phyloP scores from a whole-genome alignment of 2,329 filamentous ascomycete species.

The Boeremia exigua region DNA sequence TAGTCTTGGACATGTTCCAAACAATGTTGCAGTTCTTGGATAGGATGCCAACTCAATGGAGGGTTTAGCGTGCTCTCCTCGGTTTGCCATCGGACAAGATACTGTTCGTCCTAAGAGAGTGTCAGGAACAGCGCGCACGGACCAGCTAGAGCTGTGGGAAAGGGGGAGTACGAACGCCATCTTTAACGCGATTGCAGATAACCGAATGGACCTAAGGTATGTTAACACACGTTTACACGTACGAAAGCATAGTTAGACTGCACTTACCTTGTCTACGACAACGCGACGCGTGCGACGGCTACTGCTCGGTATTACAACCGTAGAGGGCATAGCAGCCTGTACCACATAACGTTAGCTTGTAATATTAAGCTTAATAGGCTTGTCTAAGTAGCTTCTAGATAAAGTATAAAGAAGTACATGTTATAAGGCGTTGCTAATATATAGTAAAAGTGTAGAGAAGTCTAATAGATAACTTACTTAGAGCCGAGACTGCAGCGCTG shows the following conservation, averaged over 20 bases:
- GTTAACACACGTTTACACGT: constrained; percentile 11
- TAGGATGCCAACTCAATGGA: constrained; percentile 53
- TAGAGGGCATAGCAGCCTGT: constrained; percentile 34
- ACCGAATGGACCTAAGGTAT: constrained; percentile 29
- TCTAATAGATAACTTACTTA: no score
- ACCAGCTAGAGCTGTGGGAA: constrained; percentile 1
- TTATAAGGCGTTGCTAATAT: no score
- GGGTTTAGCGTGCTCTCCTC: constrained; percentile 17
- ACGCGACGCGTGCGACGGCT: constrained; percentile 29
- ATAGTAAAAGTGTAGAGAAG: no score
- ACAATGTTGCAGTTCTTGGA: constrained; percentile 49
- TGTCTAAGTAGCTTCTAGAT: background rate
- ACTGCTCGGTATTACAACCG: constrained; percentile 35
- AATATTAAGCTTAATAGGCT: no score
- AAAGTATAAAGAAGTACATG: background rate
- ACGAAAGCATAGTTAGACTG: background rate
- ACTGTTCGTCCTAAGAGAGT: constrained; percentile 49
- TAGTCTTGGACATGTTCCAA: constrained; percentile 53
- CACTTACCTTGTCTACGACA: constrained; percentile 31
- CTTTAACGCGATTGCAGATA: constrained; percentile 35
- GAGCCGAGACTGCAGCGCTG: no score
- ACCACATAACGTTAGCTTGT: constrained; percentile 15
- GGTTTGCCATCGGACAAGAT: constrained; percentile 50
- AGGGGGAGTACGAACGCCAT: constrained; percentile 27
- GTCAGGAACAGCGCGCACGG: constrained; percentile 29